phyloP scores from a whole-genome alignment of 306 rosid genomes.

The Cucurbita pepo region DNA sequence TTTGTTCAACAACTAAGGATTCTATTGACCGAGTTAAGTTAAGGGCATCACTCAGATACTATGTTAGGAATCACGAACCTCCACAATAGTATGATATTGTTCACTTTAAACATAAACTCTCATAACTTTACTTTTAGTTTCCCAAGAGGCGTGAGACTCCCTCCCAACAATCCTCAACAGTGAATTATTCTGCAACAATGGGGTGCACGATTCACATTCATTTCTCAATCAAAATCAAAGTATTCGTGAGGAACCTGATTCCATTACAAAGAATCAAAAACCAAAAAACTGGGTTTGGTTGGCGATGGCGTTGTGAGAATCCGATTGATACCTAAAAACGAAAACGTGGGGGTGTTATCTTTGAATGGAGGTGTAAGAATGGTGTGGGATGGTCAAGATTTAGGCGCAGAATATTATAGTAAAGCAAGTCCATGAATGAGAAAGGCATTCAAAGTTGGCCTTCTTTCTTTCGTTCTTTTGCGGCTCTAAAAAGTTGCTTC shows the following conservation, averaged over 20 bases:
- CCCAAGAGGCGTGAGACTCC: too few relatives aligned
- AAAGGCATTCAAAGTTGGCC: neutral
- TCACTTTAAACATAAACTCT: too few relatives aligned
- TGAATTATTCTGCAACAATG: neutral
- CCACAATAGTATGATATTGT: too few relatives aligned
- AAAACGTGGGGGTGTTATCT: neutral
- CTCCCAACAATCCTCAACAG: neutral
- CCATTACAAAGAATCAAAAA: neutral
- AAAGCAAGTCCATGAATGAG: neutral
- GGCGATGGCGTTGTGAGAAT: neutral
- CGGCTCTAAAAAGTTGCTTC: neutral
- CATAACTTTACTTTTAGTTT: too few relatives aligned
- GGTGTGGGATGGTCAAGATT: neutral
- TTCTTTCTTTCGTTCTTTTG: neutral
- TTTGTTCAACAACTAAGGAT: too few relatives aligned
- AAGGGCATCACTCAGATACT: too few relatives aligned
- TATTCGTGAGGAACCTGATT: constrained; percentile 9
- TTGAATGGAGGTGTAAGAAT: neutral
- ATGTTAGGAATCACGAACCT: too few relatives aligned
- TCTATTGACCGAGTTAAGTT: too few relatives aligned
- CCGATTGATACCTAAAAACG: neutral
- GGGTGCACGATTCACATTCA: neutral
- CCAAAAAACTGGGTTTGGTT: neutral
- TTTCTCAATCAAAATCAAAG: constrained; percentile 12
- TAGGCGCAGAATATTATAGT: neutral